Base-by-base conservation (phyloP, 176 grass and related monocot genomes). In the Saccharum spontaneum region DNA sequence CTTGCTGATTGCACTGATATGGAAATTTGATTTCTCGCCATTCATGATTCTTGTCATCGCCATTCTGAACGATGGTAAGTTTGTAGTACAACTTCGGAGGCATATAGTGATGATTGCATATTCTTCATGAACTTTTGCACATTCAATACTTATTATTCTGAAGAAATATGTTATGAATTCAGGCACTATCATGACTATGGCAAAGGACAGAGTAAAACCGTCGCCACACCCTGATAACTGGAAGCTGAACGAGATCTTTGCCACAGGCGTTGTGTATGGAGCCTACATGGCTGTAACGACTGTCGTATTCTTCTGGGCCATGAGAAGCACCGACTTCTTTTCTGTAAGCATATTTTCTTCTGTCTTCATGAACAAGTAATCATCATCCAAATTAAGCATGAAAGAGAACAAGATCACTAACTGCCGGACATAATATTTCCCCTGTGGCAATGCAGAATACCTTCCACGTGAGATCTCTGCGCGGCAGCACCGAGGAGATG, bases 111-210 rank as follows among this genome's bases (percentile, higher is more conserved):
- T 6, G 14, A 5, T 18, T 22, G 54, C 20, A 9, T 22, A 55
- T 8, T 54, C 0, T 57, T 57, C 20, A 10, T 1, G n/a, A 24
- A 60, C 8, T 4, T 23, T 0, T 10, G 3, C 1, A 9, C 57
- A 24, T 59, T 20, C 17, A 7, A 20, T 7, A 18, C 50, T 54
- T 7, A n/a, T 9, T 59, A 9, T 59, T n/a, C 54, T 59, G 3
- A n/a, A 9, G 8, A 10, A 59, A 59, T 7, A 55, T 30, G 7
- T 2, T 23, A 22, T 71, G 11, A 7, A 24, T 39, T 30, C 70
- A 98, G 97, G 97, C 12, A 99, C 97, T 20, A 99, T 99, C 71
- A 96, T 99, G 97, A 96, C 97, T 1, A 99, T 99, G 57, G 86
- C 97, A 1, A 99, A 99, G 90, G 97, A 99, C 77, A 82, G 86